Evolutionary conservation across 2,329 filamentous ascomycete genomes (phyloP), one percentile per base, ranked within the genome.

Genomic region (Ceratocystis ficicola): DNA sequence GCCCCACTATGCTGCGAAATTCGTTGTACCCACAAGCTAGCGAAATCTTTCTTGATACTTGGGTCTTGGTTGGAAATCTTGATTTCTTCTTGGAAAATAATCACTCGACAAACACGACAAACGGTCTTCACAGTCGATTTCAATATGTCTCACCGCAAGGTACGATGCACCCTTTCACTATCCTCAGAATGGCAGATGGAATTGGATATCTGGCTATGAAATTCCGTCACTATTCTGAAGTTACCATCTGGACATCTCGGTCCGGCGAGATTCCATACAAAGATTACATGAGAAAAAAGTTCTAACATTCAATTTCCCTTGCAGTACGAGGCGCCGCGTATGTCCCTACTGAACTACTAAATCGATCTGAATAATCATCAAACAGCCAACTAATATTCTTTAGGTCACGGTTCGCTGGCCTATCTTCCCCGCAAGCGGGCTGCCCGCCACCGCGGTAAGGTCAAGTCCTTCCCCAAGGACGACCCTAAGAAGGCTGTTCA

Each of bases 391-490:
- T 67, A 67, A 67, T 62, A 44, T 22, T 12, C 3, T 46, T 22
- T 17, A 67, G 65, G 65, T 79, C 93, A 97, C 83, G 94, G 93
- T 78, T 92, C 89, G 77, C 83, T 97, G 79, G 89, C 88, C 73
- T 93, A 86, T 81, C 80, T 94, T 76, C 89, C 89, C 72, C 82
- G 89, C 77, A 96, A 96, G 90, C 88, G 93, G 77, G 90, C 91
- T 75, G 85, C 91, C 79, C 86, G 92, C 76, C 92, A 97, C 82
- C 84, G 93, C 75, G 93, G 93, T 79, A 95, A 95, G 86, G 93
- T 96, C 78, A 96, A 96, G 90, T 91, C 88, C 81, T 99, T 99
- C 87, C 94, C 94, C 77, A 97, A 97, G 88, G 94, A 99, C 89
- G 92, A 99, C 85, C 83, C 91, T 77, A 97, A 97, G 89, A 95